These are phyloP conservation scores for Kwoniella heveanensis DNA, from an alignment of 768 basidiomycete species.

Conservation along the genomic window DNA sequence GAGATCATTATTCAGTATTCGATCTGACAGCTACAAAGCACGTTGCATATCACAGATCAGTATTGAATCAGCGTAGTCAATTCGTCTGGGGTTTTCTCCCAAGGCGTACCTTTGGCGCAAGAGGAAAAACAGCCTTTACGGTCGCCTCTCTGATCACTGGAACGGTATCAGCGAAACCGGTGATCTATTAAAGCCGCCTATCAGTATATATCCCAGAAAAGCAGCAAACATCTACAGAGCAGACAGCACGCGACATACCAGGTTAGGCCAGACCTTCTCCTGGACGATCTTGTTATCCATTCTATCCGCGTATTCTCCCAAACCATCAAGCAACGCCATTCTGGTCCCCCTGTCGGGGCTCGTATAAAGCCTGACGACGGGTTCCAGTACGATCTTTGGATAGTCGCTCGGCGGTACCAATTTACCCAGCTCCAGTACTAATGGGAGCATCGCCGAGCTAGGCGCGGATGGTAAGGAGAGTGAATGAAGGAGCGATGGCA, in stretches of 20 bases:
- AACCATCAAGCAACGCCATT: conserved; percentile 86
- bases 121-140: conserved; percentile 76
- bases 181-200: too few relatives aligned
- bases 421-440: conserved; percentile 78
- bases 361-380: conserved; percentile 79
- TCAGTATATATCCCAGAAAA: too few relatives aligned
- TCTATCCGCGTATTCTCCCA: conserved; percentile 81
- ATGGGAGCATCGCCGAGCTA: conserved; percentile 73
- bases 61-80: background rate
- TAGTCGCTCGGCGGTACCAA: conserved; percentile 69
- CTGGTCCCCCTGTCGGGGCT: conserved; percentile 90
- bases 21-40: conserved; percentile 74
- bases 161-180: conserved; percentile 92
- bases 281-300: conserved; percentile 80
- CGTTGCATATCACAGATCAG: too few relatives aligned
- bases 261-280: conserved; percentile 88
- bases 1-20: conserved; percentile 93
- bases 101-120: conserved; percentile 75
- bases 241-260: conserved; percentile 68
- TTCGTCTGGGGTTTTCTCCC: background rate
- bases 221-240: too few relatives aligned
- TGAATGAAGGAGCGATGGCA: conserved; percentile 70
- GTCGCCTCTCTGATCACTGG: conserved; percentile 93
- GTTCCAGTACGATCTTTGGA: conserved; percentile 66
- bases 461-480: conserved; percentile 51